Percentiles rank a stretch among this genome's conserved stretches.
These are phyloP conservation scores for Ogataea nitratoaversa DNA, from an alignment of 805 yeast genomes.

Conservation along the genomic window DNA sequence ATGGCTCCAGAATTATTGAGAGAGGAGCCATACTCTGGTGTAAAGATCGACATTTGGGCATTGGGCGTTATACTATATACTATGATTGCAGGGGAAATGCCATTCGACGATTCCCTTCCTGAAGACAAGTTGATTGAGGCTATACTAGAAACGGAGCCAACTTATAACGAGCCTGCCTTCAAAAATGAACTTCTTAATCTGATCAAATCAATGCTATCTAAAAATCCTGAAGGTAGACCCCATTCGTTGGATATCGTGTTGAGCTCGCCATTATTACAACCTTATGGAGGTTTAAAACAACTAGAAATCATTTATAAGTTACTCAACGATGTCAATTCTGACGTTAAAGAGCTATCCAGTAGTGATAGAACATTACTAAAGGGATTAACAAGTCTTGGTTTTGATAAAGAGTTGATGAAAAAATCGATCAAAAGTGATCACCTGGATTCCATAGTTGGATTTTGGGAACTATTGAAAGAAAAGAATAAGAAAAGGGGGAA, in stretches of 20 bases:
- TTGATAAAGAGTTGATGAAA: constrained; percentile 58
- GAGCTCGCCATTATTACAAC: constrained; percentile 44
- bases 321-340: constrained; percentile 31
- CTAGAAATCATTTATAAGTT: constrained; percentile 36
- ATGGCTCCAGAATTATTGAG: constrained; percentile 92
- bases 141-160: constrained; percentile 65
- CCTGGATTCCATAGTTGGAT: constrained; percentile 69
- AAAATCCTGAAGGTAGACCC: constrained; percentile 66
- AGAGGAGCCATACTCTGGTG: constrained; percentile 70
- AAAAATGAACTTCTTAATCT: constrained; percentile 50
- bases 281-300: constrained; percentile 38
- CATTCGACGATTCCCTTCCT: constrained; percentile 71
- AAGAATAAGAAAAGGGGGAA: constrained; percentile 37
- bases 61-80: constrained; percentile 87
- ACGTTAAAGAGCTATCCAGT: constrained; percentile 33
- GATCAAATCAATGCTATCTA: constrained; percentile 51
- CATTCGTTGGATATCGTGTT: constrained; percentile 45
- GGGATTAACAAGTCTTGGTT: constrained; percentile 53
- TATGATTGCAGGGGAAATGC: constrained; percentile 80
- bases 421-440: constrained; percentile 53
- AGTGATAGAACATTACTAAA: constrained; percentile 61
- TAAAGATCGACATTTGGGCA: constrained; percentile 86
- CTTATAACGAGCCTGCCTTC: constrained; percentile 34
- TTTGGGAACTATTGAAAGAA: constrained; percentile 67
- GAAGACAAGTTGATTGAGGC: constrained; percentile 58